Conservation (phyloP, 345 rosid species). For the Raphanus sativus region DNA sequence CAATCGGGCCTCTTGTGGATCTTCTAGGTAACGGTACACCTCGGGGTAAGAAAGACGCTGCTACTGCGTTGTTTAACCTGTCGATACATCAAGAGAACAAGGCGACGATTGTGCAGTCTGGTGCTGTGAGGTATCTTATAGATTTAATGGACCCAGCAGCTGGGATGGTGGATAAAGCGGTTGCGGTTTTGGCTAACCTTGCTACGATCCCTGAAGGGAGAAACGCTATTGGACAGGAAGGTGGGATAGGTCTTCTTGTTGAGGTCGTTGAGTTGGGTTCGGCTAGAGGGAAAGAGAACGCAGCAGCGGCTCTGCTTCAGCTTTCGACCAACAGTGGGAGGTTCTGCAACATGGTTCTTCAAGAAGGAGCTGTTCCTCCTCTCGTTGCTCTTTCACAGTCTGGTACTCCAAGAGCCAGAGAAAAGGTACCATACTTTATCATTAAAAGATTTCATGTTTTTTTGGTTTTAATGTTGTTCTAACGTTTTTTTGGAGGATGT, state of each 20-base stretch:
- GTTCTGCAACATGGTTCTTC: constrained; percentile 81
- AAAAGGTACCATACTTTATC: constrained; percentile 57
- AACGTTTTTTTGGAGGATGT: not conserved
- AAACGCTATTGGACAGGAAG: constrained; percentile 76
- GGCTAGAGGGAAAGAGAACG: constrained; percentile 93
- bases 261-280: constrained; percentile 99
- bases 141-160: constrained; percentile 98
- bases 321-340: constrained; percentile 72
- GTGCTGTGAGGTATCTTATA: constrained; percentile 84
- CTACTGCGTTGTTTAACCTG: constrained; percentile 89
- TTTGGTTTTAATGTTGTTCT: not conserved
- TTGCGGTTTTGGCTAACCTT: constrained; percentile 92
- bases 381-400: constrained; percentile 86
- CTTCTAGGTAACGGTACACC: constrained; percentile 87
- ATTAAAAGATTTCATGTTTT: not conserved
- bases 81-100: constrained; percentile 95
- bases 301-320: constrained; percentile 96
- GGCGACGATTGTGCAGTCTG: constrained; percentile 77
- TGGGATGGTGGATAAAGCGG: constrained; percentile 99
- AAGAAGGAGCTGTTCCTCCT: constrained; percentile 97
- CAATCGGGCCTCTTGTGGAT: constrained; percentile 84
- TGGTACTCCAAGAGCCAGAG: constrained; percentile 95
- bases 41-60: constrained; percentile 96
- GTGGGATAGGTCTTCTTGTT: constrained; percentile 80
- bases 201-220: constrained; percentile 83